These are phyloP conservation scores for Talaromyces rugulosus DNA, from an alignment of 2,329 filamentous ascomycete genomes.

Conservation along the genomic window DNA sequence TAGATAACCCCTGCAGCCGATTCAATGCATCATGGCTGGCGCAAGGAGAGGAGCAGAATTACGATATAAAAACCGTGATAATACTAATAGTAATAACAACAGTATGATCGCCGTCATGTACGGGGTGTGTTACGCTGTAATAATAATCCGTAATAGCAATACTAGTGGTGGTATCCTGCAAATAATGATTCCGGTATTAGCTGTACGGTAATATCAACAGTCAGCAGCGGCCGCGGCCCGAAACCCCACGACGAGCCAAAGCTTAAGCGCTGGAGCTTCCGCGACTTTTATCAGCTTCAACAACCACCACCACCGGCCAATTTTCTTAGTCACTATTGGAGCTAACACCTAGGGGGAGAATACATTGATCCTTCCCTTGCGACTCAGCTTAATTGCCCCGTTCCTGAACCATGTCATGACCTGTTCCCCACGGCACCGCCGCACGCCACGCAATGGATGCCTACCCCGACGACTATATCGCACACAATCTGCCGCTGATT, in stretches of 20 bases:
- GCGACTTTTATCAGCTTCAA: background rate
- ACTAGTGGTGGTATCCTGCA: too few relatives aligned
- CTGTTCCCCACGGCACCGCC: constrained; percentile 11
- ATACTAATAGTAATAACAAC: too few relatives aligned
- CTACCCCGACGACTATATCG: constrained; percentile 63
- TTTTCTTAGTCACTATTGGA: background rate
- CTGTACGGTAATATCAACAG: background rate
- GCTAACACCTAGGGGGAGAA: background rate
- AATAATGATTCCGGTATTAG: background rate
- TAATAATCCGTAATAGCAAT: background rate
- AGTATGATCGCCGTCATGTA: background rate
- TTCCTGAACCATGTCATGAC: background rate
- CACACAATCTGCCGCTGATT: constrained; percentile 81
- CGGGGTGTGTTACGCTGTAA: background rate
- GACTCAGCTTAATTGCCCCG: background rate
- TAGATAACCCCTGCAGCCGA: background rate
- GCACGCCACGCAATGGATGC: constrained; percentile 41
- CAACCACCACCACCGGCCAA: background rate
- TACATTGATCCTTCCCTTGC: background rate
- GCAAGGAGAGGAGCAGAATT: background rate
- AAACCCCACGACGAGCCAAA: background rate
- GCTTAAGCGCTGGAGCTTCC: background rate
- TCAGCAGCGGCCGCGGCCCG: background rate
- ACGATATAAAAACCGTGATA: background rate
- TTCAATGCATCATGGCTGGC: background rate